Base-by-base conservation (phyloP, 352 stramenopile species). In the Globisporangium spinosum region DNA sequence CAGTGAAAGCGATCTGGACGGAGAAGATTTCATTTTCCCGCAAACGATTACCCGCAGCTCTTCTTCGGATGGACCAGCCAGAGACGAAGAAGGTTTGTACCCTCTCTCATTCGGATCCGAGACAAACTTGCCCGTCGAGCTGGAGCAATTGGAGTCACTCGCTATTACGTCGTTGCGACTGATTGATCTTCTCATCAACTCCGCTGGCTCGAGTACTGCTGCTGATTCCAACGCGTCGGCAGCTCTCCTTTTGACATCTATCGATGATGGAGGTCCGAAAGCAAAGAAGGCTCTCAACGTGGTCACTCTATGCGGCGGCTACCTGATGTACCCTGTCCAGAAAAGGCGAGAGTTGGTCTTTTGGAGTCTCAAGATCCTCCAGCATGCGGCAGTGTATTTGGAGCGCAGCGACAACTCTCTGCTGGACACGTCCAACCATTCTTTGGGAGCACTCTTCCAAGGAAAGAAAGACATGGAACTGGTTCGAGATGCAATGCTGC, bases 291-390 rank as follows among this genome's bases (percentile, higher is more conserved):
- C 70, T 4, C 72, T 90, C 13, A 90, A 85, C 47, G 62, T 90
- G 32, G 72, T 87, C 34, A 82, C 77, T 10, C 69, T 92, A 0
- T 87, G 78, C 27, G 75, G 75, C 6, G 77, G 73, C 29, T 90
- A 89, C 58, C 67, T 92, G 2, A 75, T 67, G 15, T 89, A 85
- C 67, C 62, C 80, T 15, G 32, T 82, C 17, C 65, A 75, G 17
- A 78, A 85, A 20, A 67, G 73, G 8, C 61, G 71, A 56, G 68
- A 64, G 9, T 71, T 90, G 67, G 73, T 75, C 10, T 71, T 75
- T 23, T 78, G 68, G 75, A 87, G 81, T 38, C 68, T 91, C 32
- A 74, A 73, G 54, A 78, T 90, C 51, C 64, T 91, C 43, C 75
- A 82, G n/a, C 77, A 73, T 55, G 80, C 78, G 2, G 75, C 80